Conservation (phyloP, 192 early-diverging fungal species). For the Linderina pennispora region DNA sequence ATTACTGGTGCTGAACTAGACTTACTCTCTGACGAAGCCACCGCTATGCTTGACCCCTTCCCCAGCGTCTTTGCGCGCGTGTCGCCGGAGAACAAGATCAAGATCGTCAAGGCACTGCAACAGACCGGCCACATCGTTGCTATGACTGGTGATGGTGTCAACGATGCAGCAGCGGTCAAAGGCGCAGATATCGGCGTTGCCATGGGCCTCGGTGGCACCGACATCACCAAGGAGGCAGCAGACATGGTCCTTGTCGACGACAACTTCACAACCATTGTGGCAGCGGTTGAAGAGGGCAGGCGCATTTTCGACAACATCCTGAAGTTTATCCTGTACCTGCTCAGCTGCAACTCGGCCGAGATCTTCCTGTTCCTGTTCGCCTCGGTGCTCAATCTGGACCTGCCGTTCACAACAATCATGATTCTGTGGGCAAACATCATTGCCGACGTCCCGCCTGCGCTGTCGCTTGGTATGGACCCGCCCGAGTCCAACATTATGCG, state of each 20-base stretch:
- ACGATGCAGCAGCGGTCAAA: conserved; percentile 95
- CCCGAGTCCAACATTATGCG: conserved; percentile 80
- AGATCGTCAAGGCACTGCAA: conserved; percentile 90
- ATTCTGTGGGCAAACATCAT: conserved; percentile 98
- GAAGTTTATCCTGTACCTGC: conserved; percentile 94
- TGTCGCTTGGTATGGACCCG: conserved; percentile 89
- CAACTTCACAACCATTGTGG: conserved; percentile 93
- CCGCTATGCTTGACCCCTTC: conserved; percentile 74
- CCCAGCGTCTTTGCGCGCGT: conserved; percentile 97
- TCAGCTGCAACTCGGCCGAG: conserved; percentile 93
- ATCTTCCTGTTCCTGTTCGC: conserved; percentile 84
- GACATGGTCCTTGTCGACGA: conserved; percentile 94
- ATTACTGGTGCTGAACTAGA: conserved; percentile 90
- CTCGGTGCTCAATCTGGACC: conserved; percentile 64
- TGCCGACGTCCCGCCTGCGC: conserved; percentile 93
- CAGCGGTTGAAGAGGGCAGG: conserved; percentile 89
- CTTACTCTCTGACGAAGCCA: conserved; percentile 82
- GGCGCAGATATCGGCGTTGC: conserved; percentile 93
- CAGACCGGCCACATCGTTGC: conserved; percentile 65
- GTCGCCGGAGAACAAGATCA: conserved; percentile 93
- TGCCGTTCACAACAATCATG: conserved; percentile 89
- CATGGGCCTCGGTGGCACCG: conserved; percentile 94
- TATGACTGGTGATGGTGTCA: conserved; percentile 97
- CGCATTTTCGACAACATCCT: conserved; percentile 97
- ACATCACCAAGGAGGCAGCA: conserved; percentile 97